Evolutionary conservation across 2,329 filamentous ascomycete species (phyloP), one percentile per base, ranked within the genome.

Genomic region (Massarina eburnea): DNA sequence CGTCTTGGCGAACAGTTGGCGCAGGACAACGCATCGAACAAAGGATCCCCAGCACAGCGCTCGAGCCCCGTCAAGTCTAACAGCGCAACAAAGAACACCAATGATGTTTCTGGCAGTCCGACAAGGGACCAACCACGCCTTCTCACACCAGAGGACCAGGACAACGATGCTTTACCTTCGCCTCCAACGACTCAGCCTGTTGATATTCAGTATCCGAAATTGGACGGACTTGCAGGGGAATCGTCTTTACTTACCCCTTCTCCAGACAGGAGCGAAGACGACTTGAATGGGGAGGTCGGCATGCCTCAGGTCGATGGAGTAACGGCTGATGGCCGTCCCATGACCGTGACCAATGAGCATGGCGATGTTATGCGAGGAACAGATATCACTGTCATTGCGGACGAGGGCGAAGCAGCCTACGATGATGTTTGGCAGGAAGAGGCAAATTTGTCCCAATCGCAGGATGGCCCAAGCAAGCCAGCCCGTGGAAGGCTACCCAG

Each of bases 391-490:
- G n/a, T 41, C 4, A 19, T 12, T 12, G 18, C 19, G 3, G 36
- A 33, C 9, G 47, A 39, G 9, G 18, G 24, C 17, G 17, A n/a
- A 21, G 52, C 54, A 15, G 55, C 39, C 18, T 54, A 59, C 9
- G 55, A 62, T 18, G 75, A 77, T 43, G 68, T 78, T 18, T 77
- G 75, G 75, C 67, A 74, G 57, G 74, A 75, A 45, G 74, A 76
- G 51, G 75, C 73, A 17, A 10, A 21, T 8, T 62, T 64, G 14
- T 55, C 59, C 0, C 46, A 53, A 18, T 51, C 48, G 22, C 49
- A 60, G 18, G 59, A 68, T 36, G 53, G 54, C 4, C 44, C 46
- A 8, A 44, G 53, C 33, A 66, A 60, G 30, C 68, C 72, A 44
- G 55, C 62, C 17, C 66, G 73, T 22, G 55, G 67, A 14, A 75